Conservation (phyloP, 148 eudicot species). For the Persicaria maculosa region DNA sequence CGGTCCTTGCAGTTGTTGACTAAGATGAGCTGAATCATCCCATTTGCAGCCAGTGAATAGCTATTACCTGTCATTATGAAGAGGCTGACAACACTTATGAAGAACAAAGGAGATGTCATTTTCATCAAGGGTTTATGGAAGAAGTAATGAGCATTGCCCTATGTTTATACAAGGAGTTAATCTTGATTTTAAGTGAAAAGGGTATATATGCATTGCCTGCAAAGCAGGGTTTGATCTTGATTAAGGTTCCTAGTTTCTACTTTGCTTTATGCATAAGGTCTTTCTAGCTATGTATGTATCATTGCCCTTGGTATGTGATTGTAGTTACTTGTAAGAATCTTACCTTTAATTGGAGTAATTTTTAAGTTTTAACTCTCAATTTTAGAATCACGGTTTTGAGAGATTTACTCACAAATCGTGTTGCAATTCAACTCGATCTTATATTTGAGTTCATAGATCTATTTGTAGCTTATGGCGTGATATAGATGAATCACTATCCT, state of each 20-base stretch:
- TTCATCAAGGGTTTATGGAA: constrained; percentile 1
- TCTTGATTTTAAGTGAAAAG: constrained; percentile 1
- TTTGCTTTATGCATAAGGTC: not conserved
- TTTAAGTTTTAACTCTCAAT: too few relatives aligned
- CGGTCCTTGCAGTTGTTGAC: constrained; percentile 80
- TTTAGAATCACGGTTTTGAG: too few relatives aligned
- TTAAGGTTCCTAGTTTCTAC: too few relatives aligned
- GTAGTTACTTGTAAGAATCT: too few relatives aligned
- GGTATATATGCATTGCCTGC: constrained; percentile 64
- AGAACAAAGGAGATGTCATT: not conserved
- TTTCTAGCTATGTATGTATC: too few relatives aligned
- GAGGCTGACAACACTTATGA: not conserved
- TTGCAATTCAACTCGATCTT: too few relatives aligned
- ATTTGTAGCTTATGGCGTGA: too few relatives aligned
- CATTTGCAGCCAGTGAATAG: constrained; percentile 32
- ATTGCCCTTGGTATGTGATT: too few relatives aligned
- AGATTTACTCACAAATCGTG: too few relatives aligned
- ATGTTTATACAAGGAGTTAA: not conserved
- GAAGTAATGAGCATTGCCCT: not conserved
- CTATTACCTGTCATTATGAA: constrained; percentile 7
- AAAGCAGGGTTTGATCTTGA: constrained; percentile 7
- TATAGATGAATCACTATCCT: too few relatives aligned
- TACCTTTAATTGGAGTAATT: too few relatives aligned
- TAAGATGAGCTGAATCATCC: constrained; percentile 48
- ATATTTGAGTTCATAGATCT: too few relatives aligned